Evolutionary conservation across 768 basidiomycete genomes (phyloP).

Genomic region (Stropharia rugosoannulata): DNA sequence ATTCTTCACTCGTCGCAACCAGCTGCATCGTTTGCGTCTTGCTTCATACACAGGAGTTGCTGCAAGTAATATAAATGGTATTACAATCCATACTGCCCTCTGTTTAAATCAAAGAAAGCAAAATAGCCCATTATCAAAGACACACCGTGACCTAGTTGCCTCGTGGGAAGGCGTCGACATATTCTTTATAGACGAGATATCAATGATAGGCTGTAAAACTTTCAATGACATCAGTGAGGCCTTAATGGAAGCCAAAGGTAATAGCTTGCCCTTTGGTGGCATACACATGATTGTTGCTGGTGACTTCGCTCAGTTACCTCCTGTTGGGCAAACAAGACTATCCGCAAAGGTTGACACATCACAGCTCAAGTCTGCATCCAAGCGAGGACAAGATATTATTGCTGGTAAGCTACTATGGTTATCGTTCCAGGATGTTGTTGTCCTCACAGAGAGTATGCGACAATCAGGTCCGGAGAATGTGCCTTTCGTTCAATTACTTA

Average conservation of each 20-base stretch:
- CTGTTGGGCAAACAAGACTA: conserved; percentile 27
- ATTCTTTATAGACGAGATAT: conserved; percentile 39
- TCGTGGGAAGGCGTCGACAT: conserved; percentile 41
- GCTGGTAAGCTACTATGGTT: conserved; percentile 35
- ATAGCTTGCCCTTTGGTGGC: conserved; percentile 30
- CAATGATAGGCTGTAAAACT: conserved; percentile 35
- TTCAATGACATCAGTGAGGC: conserved; percentile 31
- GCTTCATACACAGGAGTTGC: conserved; percentile 38
- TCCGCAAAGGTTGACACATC: conserved; percentile 15
- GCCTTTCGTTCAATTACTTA: conserved; percentile 20
- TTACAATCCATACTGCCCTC: conserved; percentile 37
- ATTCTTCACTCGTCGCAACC: conserved; percentile 22
- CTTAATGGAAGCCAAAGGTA: conserved; percentile 30
- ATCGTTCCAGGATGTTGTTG: conserved; percentile 25
- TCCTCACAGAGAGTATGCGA: conserved; percentile 22
- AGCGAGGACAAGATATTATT: conserved; percentile 15
- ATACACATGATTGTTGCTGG: conserved; percentile 41
- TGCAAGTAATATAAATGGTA: conserved; percentile 35
- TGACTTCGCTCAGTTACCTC: conserved; percentile 42
- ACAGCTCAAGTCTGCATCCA: background rate
- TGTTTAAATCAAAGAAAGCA: conserved; percentile 13
- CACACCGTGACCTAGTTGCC: background rate
- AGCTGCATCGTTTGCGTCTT: conserved; percentile 25
- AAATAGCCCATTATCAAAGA: background rate
- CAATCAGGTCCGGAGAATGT: conserved; percentile 22